Evolutionary conservation across 106 monocot species (phyloP).

Genomic region (Dioscorea zingiberensis): DNA sequence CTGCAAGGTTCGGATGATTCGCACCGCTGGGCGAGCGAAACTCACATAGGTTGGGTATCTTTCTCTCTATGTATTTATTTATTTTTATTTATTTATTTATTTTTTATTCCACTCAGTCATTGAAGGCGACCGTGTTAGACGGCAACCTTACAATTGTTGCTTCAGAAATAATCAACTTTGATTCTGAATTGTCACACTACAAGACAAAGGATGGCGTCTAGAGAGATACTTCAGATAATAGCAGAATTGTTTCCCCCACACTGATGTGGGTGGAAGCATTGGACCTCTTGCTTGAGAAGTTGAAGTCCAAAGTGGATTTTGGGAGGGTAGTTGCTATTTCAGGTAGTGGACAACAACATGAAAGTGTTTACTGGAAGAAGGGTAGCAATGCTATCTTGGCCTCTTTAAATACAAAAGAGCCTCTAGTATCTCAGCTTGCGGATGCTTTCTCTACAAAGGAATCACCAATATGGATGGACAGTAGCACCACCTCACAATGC

Average conservation of each 20-base stretch:
- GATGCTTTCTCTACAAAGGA: constrained; percentile 71
- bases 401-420: constrained; percentile 49
- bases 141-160: constrained; percentile 46
- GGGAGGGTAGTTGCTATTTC: constrained; percentile 63
- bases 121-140: constrained; percentile 87
- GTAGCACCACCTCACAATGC: constrained; percentile 81
- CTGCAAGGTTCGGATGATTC: no score
- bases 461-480: constrained; percentile 98
- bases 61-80: no score
- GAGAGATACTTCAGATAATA: constrained; percentile 55
- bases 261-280: constrained; percentile 97
- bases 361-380: constrained; percentile 96
- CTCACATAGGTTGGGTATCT: no score
- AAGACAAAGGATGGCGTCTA: constrained; percentile 90
- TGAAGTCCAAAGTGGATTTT: constrained; percentile 60
- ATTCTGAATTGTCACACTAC: constrained; percentile 85
- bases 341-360: constrained; percentile 99
- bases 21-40: no score
- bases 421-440: constrained; percentile 47
- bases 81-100: no score
- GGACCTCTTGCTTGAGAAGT: constrained; percentile 63
- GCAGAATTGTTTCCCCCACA: constrained; percentile 90
- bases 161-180: constrained; percentile 77
- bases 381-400: constrained; percentile 40
- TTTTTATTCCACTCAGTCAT: no score